Evolutionary conservation across 225 moss, liverwort and hornwort species (phyloP).

Genomic region (Lunularia cruciata): DNA sequence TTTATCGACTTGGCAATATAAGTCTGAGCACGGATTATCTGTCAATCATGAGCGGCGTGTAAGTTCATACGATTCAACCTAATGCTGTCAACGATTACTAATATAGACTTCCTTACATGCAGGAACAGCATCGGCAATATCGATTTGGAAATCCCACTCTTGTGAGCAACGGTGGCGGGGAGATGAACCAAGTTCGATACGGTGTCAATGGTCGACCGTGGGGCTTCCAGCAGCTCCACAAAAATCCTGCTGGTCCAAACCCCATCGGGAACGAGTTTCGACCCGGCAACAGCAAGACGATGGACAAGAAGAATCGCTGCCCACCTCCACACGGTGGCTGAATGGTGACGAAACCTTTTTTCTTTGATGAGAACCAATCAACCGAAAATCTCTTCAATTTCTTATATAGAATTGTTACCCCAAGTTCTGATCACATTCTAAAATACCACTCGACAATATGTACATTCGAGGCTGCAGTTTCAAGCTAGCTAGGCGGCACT

Average conservation of each 20-base stretch:
- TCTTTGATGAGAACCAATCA: neutral
- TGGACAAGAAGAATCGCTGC: conserved; percentile 32
- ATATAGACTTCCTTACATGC: neutral
- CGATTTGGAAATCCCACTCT: conserved; percentile 2
- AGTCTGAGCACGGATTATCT: too few species aligned
- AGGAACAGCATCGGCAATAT: conserved; percentile 18
- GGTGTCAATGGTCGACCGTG: conserved; percentile 1
- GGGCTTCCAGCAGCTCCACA: conserved; percentile 38
- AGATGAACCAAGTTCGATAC: neutral
- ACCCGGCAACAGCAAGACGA: conserved; percentile 26
- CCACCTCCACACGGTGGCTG: conserved; percentile 37
- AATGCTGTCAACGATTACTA: neutral
- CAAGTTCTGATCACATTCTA: neutral
- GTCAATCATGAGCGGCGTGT: neutral
- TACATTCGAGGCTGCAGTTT: neutral
- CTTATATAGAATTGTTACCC: neutral
- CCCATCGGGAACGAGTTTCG: conserved; percentile 49
- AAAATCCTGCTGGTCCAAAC: conserved; percentile 52
- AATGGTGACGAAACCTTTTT: too few species aligned
- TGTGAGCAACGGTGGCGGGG: neutral
- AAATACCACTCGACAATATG: neutral
- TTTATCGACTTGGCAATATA: too few species aligned
- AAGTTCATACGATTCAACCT: neutral
- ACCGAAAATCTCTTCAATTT: neutral
- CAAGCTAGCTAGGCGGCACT: neutral